Evolutionary conservation across 2,329 filamentous ascomycete genomes (phyloP).

Genomic region (Penicillium thymicola): DNA sequence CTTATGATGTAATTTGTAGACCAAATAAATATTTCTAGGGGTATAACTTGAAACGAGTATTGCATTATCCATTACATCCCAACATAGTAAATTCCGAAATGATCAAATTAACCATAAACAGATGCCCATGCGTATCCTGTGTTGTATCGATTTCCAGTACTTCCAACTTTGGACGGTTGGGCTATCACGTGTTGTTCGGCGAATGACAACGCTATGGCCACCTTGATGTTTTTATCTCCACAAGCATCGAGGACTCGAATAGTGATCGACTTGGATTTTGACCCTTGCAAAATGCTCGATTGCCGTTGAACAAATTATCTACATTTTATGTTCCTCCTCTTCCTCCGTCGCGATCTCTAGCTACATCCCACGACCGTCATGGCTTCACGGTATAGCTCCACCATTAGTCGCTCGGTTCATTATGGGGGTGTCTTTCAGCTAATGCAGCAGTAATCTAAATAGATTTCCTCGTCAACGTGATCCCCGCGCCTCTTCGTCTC

Average conservation of each 20-base stretch:
- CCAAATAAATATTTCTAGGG: no score
- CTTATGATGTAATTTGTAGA: not conserved
- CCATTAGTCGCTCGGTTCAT: not conserved
- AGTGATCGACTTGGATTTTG: not conserved
- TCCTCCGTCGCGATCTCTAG: not conserved
- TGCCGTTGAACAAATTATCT: not conserved
- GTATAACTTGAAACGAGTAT: not conserved
- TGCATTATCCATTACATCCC: not conserved
- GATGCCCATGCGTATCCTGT: not conserved
- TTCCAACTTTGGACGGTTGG: not conserved
- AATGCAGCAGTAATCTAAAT: not conserved
- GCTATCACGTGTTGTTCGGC: slow-evolving; percentile 19
- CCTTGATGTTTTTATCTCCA: slow-evolving; percentile 23
- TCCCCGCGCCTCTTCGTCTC: slow-evolving; percentile 66
- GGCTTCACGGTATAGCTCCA: slow-evolving; percentile 35
- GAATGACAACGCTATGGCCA: slow-evolving; percentile 22
- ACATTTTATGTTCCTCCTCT: not conserved
- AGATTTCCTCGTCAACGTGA: slow-evolving; percentile 65
- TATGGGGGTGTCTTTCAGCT: not conserved
- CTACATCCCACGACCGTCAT: slow-evolving; percentile 21
- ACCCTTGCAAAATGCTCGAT: slow-evolving; percentile 10
- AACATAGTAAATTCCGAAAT: not conserved
- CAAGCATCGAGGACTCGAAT: slow-evolving; percentile 14
- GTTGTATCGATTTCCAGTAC: not conserved
- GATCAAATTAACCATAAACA: not conserved